Evolutionary conservation across 495 filamentous ascomycete species (phyloP), one percentile per base, ranked within the genome.

Genomic region (Podospora sp.): DNA sequence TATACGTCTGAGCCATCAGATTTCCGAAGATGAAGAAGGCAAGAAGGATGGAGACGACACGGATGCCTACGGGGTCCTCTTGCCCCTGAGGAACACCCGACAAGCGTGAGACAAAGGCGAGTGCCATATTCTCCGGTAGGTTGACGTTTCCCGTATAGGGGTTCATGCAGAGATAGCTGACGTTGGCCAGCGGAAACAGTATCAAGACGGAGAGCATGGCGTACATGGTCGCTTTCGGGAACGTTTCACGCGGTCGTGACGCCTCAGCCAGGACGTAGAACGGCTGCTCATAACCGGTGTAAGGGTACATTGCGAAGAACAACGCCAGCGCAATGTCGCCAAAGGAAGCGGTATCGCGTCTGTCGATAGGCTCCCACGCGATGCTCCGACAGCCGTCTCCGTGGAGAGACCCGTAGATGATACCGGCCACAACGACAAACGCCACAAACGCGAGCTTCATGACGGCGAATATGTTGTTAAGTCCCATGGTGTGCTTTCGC

Each of bases 1-100:
- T 84, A 57, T 82, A 87, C 0, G 85, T 87, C 63, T 81, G 76
- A 11, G 82, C 80, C 22, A 69, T 14, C 35, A 69, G 27, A 40
- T 61, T 66, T 55, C 67, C 67, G 16, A 65, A 65, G 25, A 63
- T 65, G 51, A 40, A 62, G 33, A 62, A 9, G n/a, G 59, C 59
- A 22, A 62, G 33, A 20, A 62, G 6, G 6, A 14, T 22, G 14
- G 59, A 29, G 18, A 62, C 36, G 21, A 21, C 11, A 8, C 59
- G 59, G 16, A 22, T 26, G 5, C 27, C 59, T 3, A 8, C 29
- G n/a, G 27, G 26, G 18, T 59, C 33, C 1, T 40, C 59, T 1
- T 25, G 24, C 52, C 52, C 52, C 9, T 2, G 24, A 9, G 24
- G 21, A 1, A 24, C 21, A 20, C 52, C 52, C 40, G 40, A 46